phyloP scores from a whole-genome alignment of 179 eudicot genomes.

The Monotropa hypopitys region DNA sequence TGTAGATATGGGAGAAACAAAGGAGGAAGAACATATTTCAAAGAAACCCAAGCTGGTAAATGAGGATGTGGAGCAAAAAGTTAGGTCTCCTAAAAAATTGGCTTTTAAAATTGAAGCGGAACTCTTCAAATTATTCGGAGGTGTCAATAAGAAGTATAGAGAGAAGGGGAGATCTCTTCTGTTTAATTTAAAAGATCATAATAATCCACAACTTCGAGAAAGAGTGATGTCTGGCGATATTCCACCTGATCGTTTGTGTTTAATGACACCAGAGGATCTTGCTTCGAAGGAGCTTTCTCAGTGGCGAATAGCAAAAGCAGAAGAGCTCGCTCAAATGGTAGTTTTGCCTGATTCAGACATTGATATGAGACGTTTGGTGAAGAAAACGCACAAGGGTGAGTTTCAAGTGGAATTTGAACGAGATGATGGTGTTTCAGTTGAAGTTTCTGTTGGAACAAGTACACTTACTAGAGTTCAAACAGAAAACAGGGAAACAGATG shows the following conservation, averaged over 20 bases:
- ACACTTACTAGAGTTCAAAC: conserved; percentile 17
- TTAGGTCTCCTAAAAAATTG: conserved; percentile 41
- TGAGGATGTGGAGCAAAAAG: conserved; percentile 16
- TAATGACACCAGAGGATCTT: conserved; percentile 94
- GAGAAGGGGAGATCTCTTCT: conserved; percentile 84
- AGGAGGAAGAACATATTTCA: conserved; percentile 17
- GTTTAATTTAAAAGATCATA: conserved; percentile 86
- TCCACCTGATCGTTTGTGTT: conserved; percentile 68
- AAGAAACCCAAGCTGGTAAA: conserved; percentile 22
- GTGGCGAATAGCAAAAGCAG: conserved; percentile 95
- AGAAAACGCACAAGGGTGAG: conserved; percentile 97
- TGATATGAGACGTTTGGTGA: conserved; percentile 75
- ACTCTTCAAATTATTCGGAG: conserved; percentile 76
- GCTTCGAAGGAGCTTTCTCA: conserved; percentile 91
- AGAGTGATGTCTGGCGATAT: conserved; percentile 81
- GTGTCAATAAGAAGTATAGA: conserved; percentile 88
- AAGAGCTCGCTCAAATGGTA: conserved; percentile 70
- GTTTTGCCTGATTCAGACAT: conserved; percentile 78
- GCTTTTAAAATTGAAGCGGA: conserved; percentile 66
- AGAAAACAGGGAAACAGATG: conserved; percentile 20
- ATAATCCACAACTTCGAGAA: conserved; percentile 78
- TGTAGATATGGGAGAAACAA: conserved; percentile 23
- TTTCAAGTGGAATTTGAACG: conserved; percentile 73
- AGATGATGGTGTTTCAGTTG: conserved; percentile 43
- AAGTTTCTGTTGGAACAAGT: conserved; percentile 33